A percentile compares a stretch with the other conserved stretches of the same genome.
These are phyloP conservation scores for Cystobasidiaceae sp. DNA, from an alignment of 1,284 basidiomycete species.

Conservation along the genomic window DNA sequence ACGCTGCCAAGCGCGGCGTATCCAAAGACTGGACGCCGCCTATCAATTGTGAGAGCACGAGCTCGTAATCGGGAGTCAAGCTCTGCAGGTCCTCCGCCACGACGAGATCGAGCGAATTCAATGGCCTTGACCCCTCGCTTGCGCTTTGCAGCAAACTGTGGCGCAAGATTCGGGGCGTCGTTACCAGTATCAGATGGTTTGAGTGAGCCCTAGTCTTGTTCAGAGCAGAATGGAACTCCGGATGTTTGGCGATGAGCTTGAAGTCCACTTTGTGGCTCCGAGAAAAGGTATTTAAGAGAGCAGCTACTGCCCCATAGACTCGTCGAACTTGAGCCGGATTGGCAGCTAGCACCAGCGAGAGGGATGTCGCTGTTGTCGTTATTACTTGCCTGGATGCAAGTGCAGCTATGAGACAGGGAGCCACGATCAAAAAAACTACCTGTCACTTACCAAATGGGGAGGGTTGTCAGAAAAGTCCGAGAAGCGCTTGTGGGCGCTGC, in stretches of 20 bases:
- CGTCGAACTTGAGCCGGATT: no score
- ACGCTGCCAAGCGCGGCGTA: conserved; percentile 63
- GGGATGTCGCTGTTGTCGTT: no score
- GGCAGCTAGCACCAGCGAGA: no score
- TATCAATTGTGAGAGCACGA: conserved; percentile 64
- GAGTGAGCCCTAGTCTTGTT: no score
- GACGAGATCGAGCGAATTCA: conserved; percentile 56
- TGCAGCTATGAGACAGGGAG: background rate
- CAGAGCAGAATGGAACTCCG: no score
- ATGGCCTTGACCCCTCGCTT: background rate
- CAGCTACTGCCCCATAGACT: no score
- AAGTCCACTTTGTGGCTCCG: no score
- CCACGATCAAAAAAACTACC: no score
- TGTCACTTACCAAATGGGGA: conserved; percentile 15
- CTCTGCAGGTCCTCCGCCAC: conserved; percentile 83
- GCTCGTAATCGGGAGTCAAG: conserved; percentile 75
- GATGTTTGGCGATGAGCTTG: no score
- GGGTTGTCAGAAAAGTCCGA: background rate
- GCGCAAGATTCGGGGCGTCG: background rate
- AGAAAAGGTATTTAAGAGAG: no score
- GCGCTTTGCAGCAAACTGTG: background rate
- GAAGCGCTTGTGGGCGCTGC: conserved; percentile 1
- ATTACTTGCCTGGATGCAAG: no score
- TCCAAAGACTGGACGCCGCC: conserved; percentile 53
- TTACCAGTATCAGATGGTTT: background rate